Evolutionary conservation across 352 stramenopile genomes (phyloP).

Genomic region (Pythium vanterpoolii): DNA sequence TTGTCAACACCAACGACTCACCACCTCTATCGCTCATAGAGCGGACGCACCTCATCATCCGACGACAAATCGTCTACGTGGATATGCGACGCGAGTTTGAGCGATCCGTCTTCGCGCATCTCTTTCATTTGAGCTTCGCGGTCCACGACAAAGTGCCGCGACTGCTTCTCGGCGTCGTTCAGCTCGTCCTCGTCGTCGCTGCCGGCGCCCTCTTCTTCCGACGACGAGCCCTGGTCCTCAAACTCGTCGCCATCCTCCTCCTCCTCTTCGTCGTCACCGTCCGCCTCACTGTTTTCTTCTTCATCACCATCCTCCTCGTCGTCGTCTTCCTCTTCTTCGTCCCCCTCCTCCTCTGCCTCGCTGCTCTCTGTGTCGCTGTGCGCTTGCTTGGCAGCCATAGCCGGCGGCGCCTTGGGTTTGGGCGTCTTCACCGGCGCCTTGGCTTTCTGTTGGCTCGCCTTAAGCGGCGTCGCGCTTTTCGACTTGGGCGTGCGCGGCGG

Average conservation of each 20-base stretch:
- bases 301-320: slow-evolving; percentile 50
- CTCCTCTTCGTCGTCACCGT: slow-evolving; percentile 42
- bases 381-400: slow-evolving; percentile 6
- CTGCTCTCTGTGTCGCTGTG: slow-evolving; percentile 54
- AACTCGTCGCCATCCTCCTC: slow-evolving; percentile 67
- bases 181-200: slow-evolving; percentile 73
- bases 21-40: neutral
- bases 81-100: slow-evolving; percentile 84
- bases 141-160: slow-evolving; percentile 64
- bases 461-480: slow-evolving; percentile 21
- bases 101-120: slow-evolving; percentile 82
- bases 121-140: slow-evolving; percentile 74
- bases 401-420: neutral
- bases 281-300: slow-evolving; percentile 38
- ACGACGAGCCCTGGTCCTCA: slow-evolving; percentile 85
- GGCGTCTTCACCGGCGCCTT: neutral
- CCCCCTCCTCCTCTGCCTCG: slow-evolving; percentile 40
- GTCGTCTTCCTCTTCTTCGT: slow-evolving; percentile 42
- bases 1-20: neutral
- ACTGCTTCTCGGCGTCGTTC: slow-evolving; percentile 80
- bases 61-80: slow-evolving; percentile 99
- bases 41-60: slow-evolving; percentile 89
- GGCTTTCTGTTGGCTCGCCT: slow-evolving; percentile 20
- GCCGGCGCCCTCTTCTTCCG: slow-evolving; percentile 50
- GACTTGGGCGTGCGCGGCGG: slow-evolving; percentile 19